Evolutionary conservation across 106 monocot species (phyloP).

Genomic region (Allium fistulosum): DNA sequence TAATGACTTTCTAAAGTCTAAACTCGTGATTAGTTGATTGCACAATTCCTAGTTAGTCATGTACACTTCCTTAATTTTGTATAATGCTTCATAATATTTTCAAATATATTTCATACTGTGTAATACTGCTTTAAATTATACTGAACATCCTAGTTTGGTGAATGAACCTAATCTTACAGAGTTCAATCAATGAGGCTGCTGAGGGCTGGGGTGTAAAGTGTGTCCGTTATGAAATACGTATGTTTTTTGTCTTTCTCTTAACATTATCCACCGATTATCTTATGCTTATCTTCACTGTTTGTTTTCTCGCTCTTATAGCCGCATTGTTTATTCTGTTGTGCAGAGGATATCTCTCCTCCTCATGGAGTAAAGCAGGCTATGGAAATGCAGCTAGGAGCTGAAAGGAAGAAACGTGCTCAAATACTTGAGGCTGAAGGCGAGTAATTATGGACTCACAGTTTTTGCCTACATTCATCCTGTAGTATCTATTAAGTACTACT

Average conservation of each 20-base stretch:
- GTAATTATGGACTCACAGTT: neutral
- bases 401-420: slow-evolving; percentile 92
- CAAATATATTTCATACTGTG: no score
- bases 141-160: neutral
- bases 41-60: no score
- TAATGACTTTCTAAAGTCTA: no score
- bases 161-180: slow-evolving; percentile 33
- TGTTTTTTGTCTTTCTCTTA: neutral
- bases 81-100: no score
- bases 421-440: slow-evolving; percentile 95
- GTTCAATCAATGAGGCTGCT: slow-evolving; percentile 87
- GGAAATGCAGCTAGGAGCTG: slow-evolving; percentile 99
- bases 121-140: no score
- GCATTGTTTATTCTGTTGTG: neutral
- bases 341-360: slow-evolving; percentile 95
- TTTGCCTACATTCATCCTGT: neutral
- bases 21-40: no score
- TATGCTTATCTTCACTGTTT: neutral
- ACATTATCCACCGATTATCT: neutral
- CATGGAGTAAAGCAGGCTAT: slow-evolving; percentile 84
- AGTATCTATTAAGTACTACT: no score
- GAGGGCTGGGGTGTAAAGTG: slow-evolving; percentile 88
- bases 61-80: no score
- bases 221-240: slow-evolving; percentile 92
- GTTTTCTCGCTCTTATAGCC: neutral